Conservation (phyloP, 2,329 filamentous ascomycete species). For the Fusarium staphyleae region DNA sequence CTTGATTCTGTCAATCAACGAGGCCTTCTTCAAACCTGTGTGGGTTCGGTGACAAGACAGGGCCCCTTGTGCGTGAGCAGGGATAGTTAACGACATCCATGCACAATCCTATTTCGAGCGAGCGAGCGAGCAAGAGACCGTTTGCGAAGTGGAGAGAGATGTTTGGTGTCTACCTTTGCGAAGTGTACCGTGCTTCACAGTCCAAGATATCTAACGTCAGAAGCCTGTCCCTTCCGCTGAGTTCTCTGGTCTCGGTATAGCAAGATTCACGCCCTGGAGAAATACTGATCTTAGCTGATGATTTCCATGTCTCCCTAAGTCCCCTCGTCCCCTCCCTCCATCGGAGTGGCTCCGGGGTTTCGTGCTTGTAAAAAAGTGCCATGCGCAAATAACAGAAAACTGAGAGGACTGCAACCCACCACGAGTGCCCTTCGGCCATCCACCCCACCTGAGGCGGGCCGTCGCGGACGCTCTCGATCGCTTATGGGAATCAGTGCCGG, state of each 20-base stretch:
- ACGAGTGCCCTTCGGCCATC: neutral
- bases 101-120: neutral
- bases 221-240: neutral
- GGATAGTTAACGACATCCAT: conserved; percentile 5
- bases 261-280: neutral
- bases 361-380: neutral
- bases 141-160: conserved; percentile 1
- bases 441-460: conserved; percentile 16
- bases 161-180: neutral
- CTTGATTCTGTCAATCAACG: neutral
- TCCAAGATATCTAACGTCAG: neutral
- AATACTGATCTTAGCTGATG: neutral
- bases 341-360: conserved; percentile 9
- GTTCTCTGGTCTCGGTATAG: neutral
- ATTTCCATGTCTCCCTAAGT: too few species aligned
- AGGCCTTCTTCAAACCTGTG: neutral
- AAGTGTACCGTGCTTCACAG: neutral
- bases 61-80: neutral
- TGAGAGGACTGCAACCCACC: conserved; percentile 2
- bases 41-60: neutral
- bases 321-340: conserved; percentile 5
- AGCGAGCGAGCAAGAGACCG: neutral
- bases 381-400: neutral
- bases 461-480: conserved; percentile 13
- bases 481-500: conserved; percentile 8